phyloP scores from a whole-genome alignment of 164 flowering plant genomes.

The Platanus orientalis region DNA sequence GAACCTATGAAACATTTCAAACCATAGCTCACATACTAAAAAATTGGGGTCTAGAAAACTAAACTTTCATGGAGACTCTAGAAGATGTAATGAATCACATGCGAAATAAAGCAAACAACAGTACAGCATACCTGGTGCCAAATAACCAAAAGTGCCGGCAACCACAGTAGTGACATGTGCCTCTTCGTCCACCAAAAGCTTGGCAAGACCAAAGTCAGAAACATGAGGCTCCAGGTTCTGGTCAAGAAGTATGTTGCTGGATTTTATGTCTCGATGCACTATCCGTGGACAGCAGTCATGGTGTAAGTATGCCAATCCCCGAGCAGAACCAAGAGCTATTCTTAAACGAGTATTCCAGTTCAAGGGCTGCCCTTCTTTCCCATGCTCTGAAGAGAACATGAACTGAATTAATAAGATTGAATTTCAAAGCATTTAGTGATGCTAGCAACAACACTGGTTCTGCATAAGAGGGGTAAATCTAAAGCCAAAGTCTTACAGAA shows the following conservation, averaged over 20 bases:
- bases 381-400: slow-evolving; percentile 28
- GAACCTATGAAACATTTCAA: too few species aligned
- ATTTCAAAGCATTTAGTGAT: not conserved
- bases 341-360: slow-evolving; percentile 72
- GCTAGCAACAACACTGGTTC: not conserved
- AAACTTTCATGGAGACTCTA: not conserved
- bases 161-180: slow-evolving; percentile 94
- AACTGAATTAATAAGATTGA: not conserved
- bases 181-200: slow-evolving; percentile 86
- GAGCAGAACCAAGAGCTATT: slow-evolving; percentile 84
- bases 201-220: slow-evolving; percentile 97
- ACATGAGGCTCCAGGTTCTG: slow-evolving; percentile 86
- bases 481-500: too few species aligned
- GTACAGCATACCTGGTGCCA: slow-evolving; percentile 69
- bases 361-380: slow-evolving; percentile 30
- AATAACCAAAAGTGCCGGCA: slow-evolving; percentile 96
- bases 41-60: too few species aligned
- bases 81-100: not conserved
- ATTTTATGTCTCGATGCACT: slow-evolving; percentile 87
- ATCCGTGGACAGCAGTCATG: slow-evolving; percentile 90
- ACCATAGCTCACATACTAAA: too few species aligned
- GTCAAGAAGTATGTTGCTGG: slow-evolving; percentile 94
- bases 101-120: not conserved
- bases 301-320: slow-evolving; percentile 87
- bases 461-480: not conserved